Conservation (phyloP, 441 rosid species). For the Euphorbia celastroides region DNA sequence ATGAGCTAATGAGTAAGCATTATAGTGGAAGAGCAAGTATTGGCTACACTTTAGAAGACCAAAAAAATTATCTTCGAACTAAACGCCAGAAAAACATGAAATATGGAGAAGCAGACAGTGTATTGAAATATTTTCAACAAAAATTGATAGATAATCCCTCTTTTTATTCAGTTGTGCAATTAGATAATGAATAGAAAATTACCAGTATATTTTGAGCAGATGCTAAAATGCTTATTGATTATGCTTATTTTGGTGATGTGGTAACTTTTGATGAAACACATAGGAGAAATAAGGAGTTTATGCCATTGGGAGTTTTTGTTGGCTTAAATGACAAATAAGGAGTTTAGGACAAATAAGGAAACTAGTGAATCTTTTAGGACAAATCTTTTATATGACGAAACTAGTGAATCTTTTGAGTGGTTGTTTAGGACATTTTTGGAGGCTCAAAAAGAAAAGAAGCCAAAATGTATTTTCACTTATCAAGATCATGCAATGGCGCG, state of each 20-base stretch:
- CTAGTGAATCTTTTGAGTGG: too few species aligned
- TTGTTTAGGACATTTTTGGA: too few species aligned
- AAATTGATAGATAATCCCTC: background rate
- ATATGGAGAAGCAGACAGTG: background rate
- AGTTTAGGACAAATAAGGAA: too few species aligned
- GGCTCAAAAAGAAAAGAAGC: too few species aligned
- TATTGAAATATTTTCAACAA: background rate
- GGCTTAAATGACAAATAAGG: conserved; percentile 4
- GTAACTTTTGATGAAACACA: conserved; percentile 1
- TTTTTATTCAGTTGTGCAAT: background rate
- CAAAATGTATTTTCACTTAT: too few species aligned
- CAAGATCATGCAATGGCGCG: too few species aligned
- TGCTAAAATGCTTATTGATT: too few species aligned
- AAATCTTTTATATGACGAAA: too few species aligned
- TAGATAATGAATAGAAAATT: background rate
- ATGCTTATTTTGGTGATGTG: too few species aligned
- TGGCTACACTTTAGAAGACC: background rate
- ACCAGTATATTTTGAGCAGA: background rate
- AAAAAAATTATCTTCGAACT: background rate
- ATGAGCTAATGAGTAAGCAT: conserved; percentile 3
- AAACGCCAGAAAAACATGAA: background rate
- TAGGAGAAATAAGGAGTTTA: background rate
- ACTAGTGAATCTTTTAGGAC: too few species aligned
- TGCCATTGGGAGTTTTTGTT: conserved; percentile 2
- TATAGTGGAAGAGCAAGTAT: background rate